Percentiles rank a stretch among this genome's conserved stretches.
Evolutionary conservation across 176 grass and related monocot genomes (phyloP).

Genomic region (Triticum monococcum): DNA sequence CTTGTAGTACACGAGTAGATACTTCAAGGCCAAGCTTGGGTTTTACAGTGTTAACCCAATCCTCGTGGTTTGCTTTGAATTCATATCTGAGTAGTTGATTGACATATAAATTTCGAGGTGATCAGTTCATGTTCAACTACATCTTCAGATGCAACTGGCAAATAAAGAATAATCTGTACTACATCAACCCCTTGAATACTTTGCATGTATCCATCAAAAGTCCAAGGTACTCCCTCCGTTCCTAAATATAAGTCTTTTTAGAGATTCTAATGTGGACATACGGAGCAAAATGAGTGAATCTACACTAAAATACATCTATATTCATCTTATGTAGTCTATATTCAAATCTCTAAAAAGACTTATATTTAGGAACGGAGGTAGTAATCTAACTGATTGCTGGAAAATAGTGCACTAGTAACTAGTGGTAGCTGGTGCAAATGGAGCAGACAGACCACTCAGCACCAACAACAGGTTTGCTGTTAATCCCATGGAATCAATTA

Average conservation of each 20-base stretch:
- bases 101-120: constrained; percentile 21
- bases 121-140: constrained; percentile 10
- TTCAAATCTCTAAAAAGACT: too few relatives aligned
- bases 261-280: too few relatives aligned
- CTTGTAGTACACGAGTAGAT: constrained; percentile 71
- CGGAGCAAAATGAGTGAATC: too few relatives aligned
- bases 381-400: not conserved
- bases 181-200: constrained; percentile 8
- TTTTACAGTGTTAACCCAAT: constrained; percentile 94
- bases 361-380: too few relatives aligned
- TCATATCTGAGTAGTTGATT: constrained; percentile 70
- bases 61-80: constrained; percentile 80
- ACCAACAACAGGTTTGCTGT: not conserved
- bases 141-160: not conserved
- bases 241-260: too few relatives aligned
- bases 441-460: not conserved
- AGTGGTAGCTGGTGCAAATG: not conserved
- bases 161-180: constrained; percentile 10
- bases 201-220: constrained; percentile 3
- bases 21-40: constrained; percentile 79
- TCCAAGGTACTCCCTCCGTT: not conserved
- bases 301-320: too few relatives aligned
- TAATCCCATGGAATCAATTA: constrained; percentile 7
- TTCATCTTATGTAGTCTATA: too few relatives aligned
- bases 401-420: not conserved